A percentile compares a stretch with the other conserved stretches of the same genome.
These are phyloP conservation scores for Xylariales sp. DNA, from an alignment of 2,329 filamentous ascomycete species.

Conservation along the genomic window DNA sequence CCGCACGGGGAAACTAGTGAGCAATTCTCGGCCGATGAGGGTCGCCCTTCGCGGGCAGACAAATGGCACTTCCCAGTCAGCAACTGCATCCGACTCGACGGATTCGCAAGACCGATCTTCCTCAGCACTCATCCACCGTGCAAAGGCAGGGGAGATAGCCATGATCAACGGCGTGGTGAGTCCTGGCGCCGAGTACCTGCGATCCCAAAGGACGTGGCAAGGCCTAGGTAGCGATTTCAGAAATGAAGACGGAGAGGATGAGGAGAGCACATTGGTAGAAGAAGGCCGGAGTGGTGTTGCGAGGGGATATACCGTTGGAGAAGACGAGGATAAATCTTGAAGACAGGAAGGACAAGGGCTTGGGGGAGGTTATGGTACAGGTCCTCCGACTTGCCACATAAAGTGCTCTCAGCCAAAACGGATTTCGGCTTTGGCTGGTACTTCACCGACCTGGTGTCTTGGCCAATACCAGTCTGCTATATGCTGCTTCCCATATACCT, in stretches of 20 bases:
- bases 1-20: slow-evolving; percentile 78
- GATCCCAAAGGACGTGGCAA: slow-evolving; percentile 82
- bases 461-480: no score
- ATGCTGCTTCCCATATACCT: no score
- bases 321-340: no score
- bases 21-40: slow-evolving; percentile 71
- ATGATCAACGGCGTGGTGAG: slow-evolving; percentile 83
- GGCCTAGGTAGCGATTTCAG: slow-evolving; percentile 85
- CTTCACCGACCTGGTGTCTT: no score
- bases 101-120: slow-evolving; percentile 23
- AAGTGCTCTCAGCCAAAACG: no score
- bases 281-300: slow-evolving; percentile 86
- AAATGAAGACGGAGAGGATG: slow-evolving; percentile 51
- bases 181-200: slow-evolving; percentile 83
- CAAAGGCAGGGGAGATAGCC: slow-evolving; percentile 62
- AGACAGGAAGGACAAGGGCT: no score
- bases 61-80: slow-evolving; percentile 21
- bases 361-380: no score
- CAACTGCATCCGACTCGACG: slow-evolving; percentile 12
- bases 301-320: slow-evolving; percentile 78
- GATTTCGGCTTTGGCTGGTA: no score
- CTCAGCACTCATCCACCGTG: slow-evolving; percentile 54
- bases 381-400: no score
- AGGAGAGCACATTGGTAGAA: slow-evolving; percentile 66
- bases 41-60: slow-evolving; percentile 21